A percentile compares a stretch with the other conserved stretches of the same genome.
Evolutionary conservation across 306 rosid species (phyloP).

Genomic region (Gastrolobium villosum): DNA sequence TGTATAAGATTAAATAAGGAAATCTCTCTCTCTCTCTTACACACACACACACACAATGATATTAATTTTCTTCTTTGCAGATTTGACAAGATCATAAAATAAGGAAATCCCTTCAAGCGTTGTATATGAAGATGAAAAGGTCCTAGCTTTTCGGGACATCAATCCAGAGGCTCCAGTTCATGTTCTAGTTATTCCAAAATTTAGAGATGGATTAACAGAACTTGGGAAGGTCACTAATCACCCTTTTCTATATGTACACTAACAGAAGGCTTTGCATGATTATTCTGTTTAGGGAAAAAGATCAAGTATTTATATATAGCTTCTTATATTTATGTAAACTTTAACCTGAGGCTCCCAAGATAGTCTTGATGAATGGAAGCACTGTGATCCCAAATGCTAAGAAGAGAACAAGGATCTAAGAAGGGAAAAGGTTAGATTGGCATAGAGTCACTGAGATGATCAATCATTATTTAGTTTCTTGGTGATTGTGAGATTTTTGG

Average conservation of each 20-base stretch:
- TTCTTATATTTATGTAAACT: too few species aligned
- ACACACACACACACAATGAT: background rate
- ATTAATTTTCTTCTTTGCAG: slow-evolving; percentile 52
- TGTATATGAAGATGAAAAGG: slow-evolving; percentile 81
- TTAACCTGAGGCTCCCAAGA: too few species aligned
- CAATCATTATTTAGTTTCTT: background rate
- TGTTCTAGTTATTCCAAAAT: slow-evolving; percentile 84
- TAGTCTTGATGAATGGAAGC: too few species aligned
- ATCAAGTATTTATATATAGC: background rate
- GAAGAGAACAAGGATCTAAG: background rate
- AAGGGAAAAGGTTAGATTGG: background rate
- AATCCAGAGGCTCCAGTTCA: slow-evolving; percentile 94
- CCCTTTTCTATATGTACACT: slow-evolving; percentile 23
- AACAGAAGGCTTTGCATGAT: too few species aligned
- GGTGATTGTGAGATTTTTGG: background rate
- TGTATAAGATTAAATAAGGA: background rate
- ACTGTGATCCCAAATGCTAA: background rate
- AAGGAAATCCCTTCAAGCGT: slow-evolving; percentile 91
- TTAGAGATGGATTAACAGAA: slow-evolving; percentile 84
- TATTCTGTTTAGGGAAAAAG: too few species aligned
- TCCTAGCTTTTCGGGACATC: slow-evolving; percentile 86
- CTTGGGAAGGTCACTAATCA: slow-evolving; percentile 71
- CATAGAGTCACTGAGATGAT: background rate
- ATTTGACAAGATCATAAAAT: slow-evolving; percentile 88
- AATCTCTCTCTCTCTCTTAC: background rate